phyloP scores from a whole-genome alignment of 2,329 filamentous ascomycete genomes.

The Monilinia polystroma region DNA sequence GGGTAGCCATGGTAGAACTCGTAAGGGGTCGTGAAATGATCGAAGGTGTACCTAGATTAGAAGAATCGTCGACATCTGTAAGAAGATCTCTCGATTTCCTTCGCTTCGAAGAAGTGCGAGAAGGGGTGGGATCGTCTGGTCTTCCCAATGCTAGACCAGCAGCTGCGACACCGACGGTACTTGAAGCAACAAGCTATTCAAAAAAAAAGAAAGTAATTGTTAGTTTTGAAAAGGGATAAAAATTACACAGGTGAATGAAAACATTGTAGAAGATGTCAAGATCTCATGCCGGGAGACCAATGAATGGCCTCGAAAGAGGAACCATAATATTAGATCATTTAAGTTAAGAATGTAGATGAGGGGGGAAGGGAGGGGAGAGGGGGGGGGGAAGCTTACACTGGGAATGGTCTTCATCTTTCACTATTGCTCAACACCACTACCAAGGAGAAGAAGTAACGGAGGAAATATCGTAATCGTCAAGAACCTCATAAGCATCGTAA shows the following conservation, averaged over 20 bases:
- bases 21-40: slow-evolving; percentile 36
- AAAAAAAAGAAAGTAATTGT: slow-evolving; percentile 25
- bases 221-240: neutral
- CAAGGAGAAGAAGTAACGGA: slow-evolving; percentile 32
- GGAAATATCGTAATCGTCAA: slow-evolving; percentile 30
- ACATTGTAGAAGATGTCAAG: slow-evolving; percentile 3
- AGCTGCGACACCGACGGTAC: slow-evolving; percentile 41
- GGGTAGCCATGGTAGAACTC: slow-evolving; percentile 35
- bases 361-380: slow-evolving; percentile 17
- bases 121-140: slow-evolving; percentile 34
- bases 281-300: slow-evolving; percentile 18
- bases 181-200: slow-evolving; percentile 42
- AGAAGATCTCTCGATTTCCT: slow-evolving; percentile 34
- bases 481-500: slow-evolving; percentile 36
- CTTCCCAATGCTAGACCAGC: slow-evolving; percentile 40
- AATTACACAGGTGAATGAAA: too few species aligned
- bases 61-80: slow-evolving; percentile 29
- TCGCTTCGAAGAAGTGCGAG: slow-evolving; percentile 38
- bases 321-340: neutral
- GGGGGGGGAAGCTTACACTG: slow-evolving; percentile 35
- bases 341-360: slow-evolving; percentile 10
- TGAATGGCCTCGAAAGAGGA: slow-evolving; percentile 1
- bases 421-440: slow-evolving; percentile 28
- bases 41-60: slow-evolving; percentile 31
- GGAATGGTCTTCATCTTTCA: slow-evolving; percentile 40